phyloP scores from a whole-genome alignment of 2,329 filamentous ascomycete species.

The Cladophialophora yegresii region DNA sequence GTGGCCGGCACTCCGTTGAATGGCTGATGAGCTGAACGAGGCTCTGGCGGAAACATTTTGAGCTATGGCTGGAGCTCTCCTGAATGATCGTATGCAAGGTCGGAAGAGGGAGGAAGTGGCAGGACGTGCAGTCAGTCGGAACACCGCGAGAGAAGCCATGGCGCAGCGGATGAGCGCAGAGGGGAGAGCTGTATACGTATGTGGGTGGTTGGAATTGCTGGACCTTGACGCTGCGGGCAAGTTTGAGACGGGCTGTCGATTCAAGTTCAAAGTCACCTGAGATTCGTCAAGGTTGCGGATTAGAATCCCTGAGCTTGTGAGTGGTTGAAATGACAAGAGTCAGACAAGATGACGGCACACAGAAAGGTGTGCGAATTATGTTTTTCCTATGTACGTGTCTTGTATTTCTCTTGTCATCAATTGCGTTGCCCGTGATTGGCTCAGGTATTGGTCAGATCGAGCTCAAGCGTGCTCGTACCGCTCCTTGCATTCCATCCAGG shows the following conservation, averaged over 20 bases:
- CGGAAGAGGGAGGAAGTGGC: conserved; percentile 41
- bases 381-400: background rate
- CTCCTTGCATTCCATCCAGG: background rate
- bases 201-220: conserved; percentile 19
- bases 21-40: conserved; percentile 54
- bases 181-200: conserved; percentile 9
- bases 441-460: background rate
- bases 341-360: background rate
- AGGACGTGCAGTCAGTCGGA: conserved; percentile 71
- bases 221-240: conserved; percentile 12
- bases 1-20: conserved; percentile 62
- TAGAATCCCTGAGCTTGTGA: conserved; percentile 13
- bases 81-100: conserved; percentile 32
- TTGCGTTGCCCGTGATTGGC: background rate
- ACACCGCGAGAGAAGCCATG: conserved; percentile 68
- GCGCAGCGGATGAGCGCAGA: conserved; percentile 37
- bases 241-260: conserved; percentile 17
- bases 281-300: conserved; percentile 17
- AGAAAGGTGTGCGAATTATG: background rate
- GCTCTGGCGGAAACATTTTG: conserved; percentile 31
- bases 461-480: background rate
- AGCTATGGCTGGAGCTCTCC: conserved; percentile 35
- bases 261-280: conserved; percentile 27
- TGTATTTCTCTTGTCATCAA: background rate
- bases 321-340: conserved; percentile 24